A percentile compares a stretch with the other conserved stretches of the same genome.
phyloP scores from a whole-genome alignment of 106 monocot genomes.

The Dendrobium catenatum region DNA sequence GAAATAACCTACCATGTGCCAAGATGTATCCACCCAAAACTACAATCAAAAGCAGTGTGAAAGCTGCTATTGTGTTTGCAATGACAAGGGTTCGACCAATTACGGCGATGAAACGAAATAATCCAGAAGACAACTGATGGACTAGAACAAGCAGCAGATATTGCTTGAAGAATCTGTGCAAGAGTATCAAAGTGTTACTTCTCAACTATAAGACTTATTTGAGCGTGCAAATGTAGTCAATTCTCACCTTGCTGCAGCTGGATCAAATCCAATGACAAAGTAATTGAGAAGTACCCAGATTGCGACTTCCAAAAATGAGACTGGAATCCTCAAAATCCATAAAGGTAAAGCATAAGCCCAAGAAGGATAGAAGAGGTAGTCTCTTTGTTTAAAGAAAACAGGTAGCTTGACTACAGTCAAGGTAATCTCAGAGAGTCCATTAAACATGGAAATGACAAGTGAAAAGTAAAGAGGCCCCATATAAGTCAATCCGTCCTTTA shows the following conservation, averaged over 20 bases:
- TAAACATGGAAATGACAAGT: conserved; percentile 2
- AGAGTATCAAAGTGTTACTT: not conserved
- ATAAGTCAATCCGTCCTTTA: conserved; percentile 6
- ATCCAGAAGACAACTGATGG: conserved; percentile 39
- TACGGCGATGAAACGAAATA: conserved; percentile 36
- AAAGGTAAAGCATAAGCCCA: conserved; percentile 14
- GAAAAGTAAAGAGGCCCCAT: conserved; percentile 16
- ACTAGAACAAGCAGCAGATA: conserved; percentile 34
- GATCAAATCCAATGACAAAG: conserved; percentile 15
- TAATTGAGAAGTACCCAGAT: conserved; percentile 12
- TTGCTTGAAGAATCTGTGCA: conserved; percentile 25
- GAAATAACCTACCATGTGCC: conserved; percentile 1
- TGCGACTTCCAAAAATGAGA: conserved; percentile 9
- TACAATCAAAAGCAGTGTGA: conserved; percentile 14
- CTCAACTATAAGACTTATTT: not conserved
- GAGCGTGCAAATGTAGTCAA: not conserved
- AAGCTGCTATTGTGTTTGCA: conserved; percentile 28
- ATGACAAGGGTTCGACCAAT: conserved; percentile 25
- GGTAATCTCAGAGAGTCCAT: conserved; percentile 10
- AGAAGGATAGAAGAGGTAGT: conserved; percentile 19
- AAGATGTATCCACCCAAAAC: conserved; percentile 28
- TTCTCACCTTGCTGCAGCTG: conserved; percentile 13
- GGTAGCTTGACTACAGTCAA: conserved; percentile 11
- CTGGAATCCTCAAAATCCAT: conserved; percentile 16
- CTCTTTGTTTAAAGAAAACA: conserved; percentile 20